These are phyloP conservation scores for Barnettozyma siamensis DNA, from an alignment of 805 yeast species.

Conservation along the genomic window DNA sequence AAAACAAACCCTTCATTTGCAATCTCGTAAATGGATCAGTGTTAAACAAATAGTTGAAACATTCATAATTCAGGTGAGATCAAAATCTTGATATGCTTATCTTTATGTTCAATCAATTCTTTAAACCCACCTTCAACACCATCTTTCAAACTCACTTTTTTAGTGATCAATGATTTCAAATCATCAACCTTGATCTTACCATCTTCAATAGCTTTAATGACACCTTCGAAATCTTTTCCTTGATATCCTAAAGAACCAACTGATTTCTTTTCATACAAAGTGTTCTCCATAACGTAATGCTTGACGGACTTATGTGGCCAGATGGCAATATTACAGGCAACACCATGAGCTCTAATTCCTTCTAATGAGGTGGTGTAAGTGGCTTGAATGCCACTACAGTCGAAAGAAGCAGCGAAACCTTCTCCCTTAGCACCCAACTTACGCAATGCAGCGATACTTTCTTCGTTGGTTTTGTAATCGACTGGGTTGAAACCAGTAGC, in stretches of 20 bases:
- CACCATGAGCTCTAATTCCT: conserved; percentile 37
- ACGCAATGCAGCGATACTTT: conserved; percentile 29
- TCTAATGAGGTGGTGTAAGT: conserved; percentile 38
- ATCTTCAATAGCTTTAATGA: conserved; percentile 34
- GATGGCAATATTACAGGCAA: conserved; percentile 42
- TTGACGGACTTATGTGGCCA: conserved; percentile 42
- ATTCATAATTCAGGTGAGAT: conserved; percentile 28
- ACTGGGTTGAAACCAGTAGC: conserved; percentile 41
- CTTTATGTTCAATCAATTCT: conserved; percentile 38
- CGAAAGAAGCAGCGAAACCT: conserved; percentile 48
- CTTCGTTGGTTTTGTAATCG: conserved; percentile 21
- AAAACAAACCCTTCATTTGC: too few species aligned
- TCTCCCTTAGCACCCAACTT: conserved; percentile 33
- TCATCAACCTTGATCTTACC: conserved; percentile 33
- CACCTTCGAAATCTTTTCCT: conserved; percentile 38
- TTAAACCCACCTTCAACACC: conserved; percentile 38
- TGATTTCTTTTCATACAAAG: conserved; percentile 36
- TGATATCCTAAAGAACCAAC: conserved; percentile 44
- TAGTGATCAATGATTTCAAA: conserved; percentile 33
- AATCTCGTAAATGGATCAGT: too few species aligned
- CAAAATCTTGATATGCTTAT: conserved; percentile 40
- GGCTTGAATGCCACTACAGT: conserved; percentile 46
- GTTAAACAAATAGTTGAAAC: too few species aligned
- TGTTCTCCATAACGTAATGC: conserved; percentile 40
- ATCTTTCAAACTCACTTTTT: conserved; percentile 32